phyloP scores from a whole-genome alignment of 345 rosid genomes.

The Salix dunnii region DNA sequence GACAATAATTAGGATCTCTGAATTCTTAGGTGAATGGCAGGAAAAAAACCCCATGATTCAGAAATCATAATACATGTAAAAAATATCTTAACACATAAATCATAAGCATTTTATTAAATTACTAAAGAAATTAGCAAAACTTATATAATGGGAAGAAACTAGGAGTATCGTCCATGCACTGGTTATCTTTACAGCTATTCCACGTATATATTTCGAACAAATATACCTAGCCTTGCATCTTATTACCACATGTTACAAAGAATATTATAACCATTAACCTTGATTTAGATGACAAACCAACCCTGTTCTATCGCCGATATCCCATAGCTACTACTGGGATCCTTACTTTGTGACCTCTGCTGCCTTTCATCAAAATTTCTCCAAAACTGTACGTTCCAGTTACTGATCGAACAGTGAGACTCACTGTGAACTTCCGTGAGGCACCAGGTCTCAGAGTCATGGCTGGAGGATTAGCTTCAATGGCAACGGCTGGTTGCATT shows the following conservation, averaged over 20 bases:
- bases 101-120: neutral
- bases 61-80: neutral
- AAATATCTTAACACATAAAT: neutral
- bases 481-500: conserved; percentile 83
- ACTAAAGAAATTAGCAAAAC: conserved; percentile 35
- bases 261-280: conserved; percentile 41
- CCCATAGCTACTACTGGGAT: conserved; percentile 88
- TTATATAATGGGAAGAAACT: conserved; percentile 36
- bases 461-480: conserved; percentile 78
- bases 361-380: conserved; percentile 77
- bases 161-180: conserved; percentile 24
- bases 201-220: conserved; percentile 27
- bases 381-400: conserved; percentile 80
- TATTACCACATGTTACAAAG: conserved; percentile 57
- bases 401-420: conserved; percentile 64
- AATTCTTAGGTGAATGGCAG: neutral
- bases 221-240: conserved; percentile 37
- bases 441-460: conserved; percentile 74
- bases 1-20: too few species aligned
- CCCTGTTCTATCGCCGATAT: conserved; percentile 44
- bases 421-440: conserved; percentile 57
- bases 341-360: conserved; percentile 85
- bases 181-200: conserved; percentile 38
- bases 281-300: conserved; percentile 8
- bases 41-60: neutral